Evolutionary conservation across 225 moss, liverwort and hornwort genomes (phyloP).

Genomic region (Sphagnum tenellum): DNA sequence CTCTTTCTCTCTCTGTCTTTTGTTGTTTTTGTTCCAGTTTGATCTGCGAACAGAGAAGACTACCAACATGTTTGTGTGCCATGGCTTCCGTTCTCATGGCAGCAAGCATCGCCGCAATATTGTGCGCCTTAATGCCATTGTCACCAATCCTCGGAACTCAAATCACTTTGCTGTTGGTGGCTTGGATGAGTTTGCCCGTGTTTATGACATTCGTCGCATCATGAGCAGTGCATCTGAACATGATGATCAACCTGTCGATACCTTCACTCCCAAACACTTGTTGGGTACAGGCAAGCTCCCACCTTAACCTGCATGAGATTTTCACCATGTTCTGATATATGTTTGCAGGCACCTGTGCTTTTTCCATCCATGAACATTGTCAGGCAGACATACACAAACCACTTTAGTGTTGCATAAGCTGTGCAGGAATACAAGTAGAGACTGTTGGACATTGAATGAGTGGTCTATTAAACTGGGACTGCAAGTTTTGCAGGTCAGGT

Average conservation of each 20-base stretch:
- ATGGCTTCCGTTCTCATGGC: constrained; percentile 20
- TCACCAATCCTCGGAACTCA: constrained; percentile 65
- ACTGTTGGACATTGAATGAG: too few species aligned
- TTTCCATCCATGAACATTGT: too few species aligned
- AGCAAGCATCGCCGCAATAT: constrained; percentile 35
- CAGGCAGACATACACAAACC: too few species aligned
- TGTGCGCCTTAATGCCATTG: constrained; percentile 67
- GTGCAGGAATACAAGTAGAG: too few species aligned
- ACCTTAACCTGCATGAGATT: too few species aligned
- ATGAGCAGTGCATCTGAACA: constrained; percentile 39
- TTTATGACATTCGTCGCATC: constrained; percentile 69
- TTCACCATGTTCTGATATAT: too few species aligned
- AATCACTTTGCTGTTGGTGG: constrained; percentile 85
- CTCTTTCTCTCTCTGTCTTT: background rate
- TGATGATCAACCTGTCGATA: constrained; percentile 63
- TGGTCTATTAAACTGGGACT: too few species aligned
- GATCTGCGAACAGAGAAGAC: constrained; percentile 72
- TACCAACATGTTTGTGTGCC: constrained; percentile 60
- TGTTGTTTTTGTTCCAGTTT: constrained; percentile 24
- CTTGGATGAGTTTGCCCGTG: constrained; percentile 47
- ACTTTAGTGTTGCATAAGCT: too few species aligned
- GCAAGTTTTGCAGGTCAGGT: constrained; percentile 35
- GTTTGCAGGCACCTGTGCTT: too few species aligned
- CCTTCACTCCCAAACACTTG: constrained; percentile 72
- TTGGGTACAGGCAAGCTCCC: constrained; percentile 34